A percentile compares a stretch with the other conserved stretches of the same genome.
phyloP scores from a whole-genome alignment of 139 green algal genomes.

The Ettlia oleoabundans region DNA sequence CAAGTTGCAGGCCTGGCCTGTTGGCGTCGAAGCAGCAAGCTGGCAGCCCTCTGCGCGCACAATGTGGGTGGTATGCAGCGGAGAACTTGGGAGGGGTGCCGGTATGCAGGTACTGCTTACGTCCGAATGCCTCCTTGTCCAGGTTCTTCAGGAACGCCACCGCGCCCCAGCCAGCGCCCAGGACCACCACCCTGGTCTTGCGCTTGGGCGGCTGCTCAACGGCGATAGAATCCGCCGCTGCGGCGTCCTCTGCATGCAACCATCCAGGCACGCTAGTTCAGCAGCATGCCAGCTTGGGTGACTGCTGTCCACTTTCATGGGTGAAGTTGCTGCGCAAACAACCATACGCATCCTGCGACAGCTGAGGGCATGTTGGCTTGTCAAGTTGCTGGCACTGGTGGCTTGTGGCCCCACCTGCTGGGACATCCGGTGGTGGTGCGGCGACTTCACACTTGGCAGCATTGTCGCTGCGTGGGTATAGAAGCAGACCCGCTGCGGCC shows the following conservation, averaged over 20 bases:
- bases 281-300: too few species aligned
- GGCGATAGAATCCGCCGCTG: not conserved
- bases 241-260: not conserved
- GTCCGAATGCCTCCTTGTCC: constrained; percentile 34
- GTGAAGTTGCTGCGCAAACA: too few species aligned
- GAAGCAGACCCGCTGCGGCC: not conserved
- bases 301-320: too few species aligned
- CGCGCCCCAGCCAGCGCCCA: constrained; percentile 90
- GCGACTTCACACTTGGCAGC: constrained; percentile 1
- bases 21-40: too few species aligned
- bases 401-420: too few species aligned
- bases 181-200: constrained; percentile 76
- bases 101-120: constrained; percentile 25
- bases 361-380: too few species aligned
- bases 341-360: too few species aligned
- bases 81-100: too few species aligned
- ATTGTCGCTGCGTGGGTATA: not conserved
- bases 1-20: too few species aligned
- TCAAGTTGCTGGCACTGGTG: too few species aligned
- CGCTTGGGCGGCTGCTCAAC: not conserved
- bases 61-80: too few species aligned
- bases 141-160: constrained; percentile 83
- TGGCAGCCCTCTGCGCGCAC: too few species aligned
- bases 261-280: not conserved
- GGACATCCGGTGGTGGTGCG: not conserved